Percentiles rank a stretch among this genome's conserved stretches.
phyloP scores from a whole-genome alignment of 192 early-diverging fungal genomes.

The Linderina pennispora region DNA sequence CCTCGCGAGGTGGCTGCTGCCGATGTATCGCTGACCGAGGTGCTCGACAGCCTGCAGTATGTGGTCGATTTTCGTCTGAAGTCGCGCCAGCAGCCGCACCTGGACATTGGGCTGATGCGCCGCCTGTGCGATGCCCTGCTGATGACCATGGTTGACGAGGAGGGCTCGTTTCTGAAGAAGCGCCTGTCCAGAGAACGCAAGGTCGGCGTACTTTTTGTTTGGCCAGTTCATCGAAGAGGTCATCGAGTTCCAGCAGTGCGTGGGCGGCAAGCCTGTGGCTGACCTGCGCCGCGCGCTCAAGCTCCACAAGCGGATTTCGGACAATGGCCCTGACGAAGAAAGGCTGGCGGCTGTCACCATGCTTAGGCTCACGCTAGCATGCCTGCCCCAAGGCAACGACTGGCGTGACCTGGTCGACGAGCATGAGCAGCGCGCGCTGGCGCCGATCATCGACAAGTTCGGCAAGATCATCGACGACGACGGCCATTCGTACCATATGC shows the following conservation, averaged over 20 bases:
- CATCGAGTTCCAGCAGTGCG: conserved; percentile 79
- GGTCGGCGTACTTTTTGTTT: conserved; percentile 86
- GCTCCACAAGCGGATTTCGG: conserved; percentile 63
- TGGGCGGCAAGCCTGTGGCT: conserved; percentile 66
- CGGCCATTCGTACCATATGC: conserved; percentile 44
- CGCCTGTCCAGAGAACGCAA: conserved; percentile 67
- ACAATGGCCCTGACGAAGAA: conserved; percentile 63
- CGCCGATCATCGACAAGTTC: conserved; percentile 65
- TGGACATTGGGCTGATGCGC: conserved; percentile 80
- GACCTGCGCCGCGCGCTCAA: conserved; percentile 71
- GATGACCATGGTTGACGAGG: conserved; percentile 62
- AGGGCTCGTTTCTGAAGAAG: conserved; percentile 58
- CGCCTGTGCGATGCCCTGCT: conserved; percentile 81
- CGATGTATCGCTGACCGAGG: conserved; percentile 52
- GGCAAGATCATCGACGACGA: conserved; percentile 40
- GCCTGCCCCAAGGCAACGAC: conserved; percentile 75
- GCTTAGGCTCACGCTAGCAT: conserved; percentile 66
- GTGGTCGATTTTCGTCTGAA: conserved; percentile 91
- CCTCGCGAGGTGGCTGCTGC: neutral
- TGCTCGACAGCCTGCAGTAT: conserved; percentile 85
- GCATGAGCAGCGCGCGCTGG: conserved; percentile 69
- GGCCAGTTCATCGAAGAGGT: conserved; percentile 95
- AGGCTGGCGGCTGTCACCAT: conserved; percentile 72
- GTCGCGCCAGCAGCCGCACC: conserved; percentile 72
- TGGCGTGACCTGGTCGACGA: conserved; percentile 88